Conservation (phyloP, 768 basidiomycete species). For the Auricularia cornea region DNA sequence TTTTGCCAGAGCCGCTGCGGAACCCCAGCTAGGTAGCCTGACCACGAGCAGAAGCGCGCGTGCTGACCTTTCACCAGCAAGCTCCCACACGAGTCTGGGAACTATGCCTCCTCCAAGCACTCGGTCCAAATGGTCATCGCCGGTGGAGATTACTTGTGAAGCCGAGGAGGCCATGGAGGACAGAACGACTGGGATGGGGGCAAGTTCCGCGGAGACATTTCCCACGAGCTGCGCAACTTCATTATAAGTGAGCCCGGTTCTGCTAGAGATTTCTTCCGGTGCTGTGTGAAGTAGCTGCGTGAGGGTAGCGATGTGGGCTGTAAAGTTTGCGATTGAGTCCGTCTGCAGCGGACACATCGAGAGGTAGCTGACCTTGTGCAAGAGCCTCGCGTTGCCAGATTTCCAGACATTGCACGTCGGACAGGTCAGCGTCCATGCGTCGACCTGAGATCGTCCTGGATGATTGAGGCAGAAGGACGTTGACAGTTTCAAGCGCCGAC, state of each 20-base stretch:
- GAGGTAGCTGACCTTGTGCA: neutral
- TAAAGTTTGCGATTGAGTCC: neutral
- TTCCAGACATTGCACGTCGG: neutral
- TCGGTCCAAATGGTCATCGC: slow-evolving; percentile 59
- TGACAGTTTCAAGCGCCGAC: no score
- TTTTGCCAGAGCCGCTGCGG: slow-evolving; percentile 88
- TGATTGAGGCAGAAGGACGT: no score
- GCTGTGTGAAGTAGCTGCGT: slow-evolving; percentile 44
- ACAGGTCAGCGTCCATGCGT: neutral
- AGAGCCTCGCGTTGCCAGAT: neutral
- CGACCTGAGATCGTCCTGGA: no score
- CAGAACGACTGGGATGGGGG: slow-evolving; percentile 34
- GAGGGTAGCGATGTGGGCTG: slow-evolving; percentile 42
- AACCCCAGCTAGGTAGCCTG: neutral
- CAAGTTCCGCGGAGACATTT: slow-evolving; percentile 36
- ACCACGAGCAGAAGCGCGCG: neutral
- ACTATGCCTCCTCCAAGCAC: slow-evolving; percentile 72
- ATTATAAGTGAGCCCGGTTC: slow-evolving; percentile 41
- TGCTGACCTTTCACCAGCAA: slow-evolving; percentile 79
- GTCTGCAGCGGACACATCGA: neutral
- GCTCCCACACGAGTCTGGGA: slow-evolving; percentile 77
- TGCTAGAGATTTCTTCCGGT: slow-evolving; percentile 44
- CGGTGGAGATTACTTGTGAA: slow-evolving; percentile 56
- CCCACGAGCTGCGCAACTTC: slow-evolving; percentile 47
- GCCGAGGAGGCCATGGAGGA: slow-evolving; percentile 28